phyloP scores from a whole-genome alignment of 2,329 filamentous ascomycete genomes.

The Emericellopsis atlantica region DNA sequence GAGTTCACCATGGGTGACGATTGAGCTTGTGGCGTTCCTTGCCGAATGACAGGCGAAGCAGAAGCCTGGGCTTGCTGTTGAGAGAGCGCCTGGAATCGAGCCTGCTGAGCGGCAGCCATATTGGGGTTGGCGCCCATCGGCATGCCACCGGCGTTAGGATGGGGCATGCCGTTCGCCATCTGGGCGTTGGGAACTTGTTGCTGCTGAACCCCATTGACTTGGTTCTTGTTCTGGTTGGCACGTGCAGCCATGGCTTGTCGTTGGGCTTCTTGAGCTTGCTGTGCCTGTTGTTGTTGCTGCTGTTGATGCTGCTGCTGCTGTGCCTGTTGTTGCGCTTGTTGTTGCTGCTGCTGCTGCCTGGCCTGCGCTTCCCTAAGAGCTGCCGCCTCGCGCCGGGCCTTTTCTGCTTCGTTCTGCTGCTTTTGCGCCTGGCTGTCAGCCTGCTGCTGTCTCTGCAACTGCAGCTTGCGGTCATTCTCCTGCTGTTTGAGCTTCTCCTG shows the following conservation, averaged over 20 bases:
- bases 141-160: not conserved
- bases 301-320: slow-evolving; percentile 8
- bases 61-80: slow-evolving; percentile 24
- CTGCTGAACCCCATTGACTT: slow-evolving; percentile 22
- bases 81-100: slow-evolving; percentile 35
- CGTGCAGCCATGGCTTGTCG: slow-evolving; percentile 11
- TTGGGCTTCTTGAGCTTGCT: slow-evolving; percentile 20
- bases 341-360: slow-evolving; percentile 19
- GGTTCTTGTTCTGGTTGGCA: slow-evolving; percentile 13
- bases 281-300: slow-evolving; percentile 11
- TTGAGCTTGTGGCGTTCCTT: slow-evolving; percentile 51
- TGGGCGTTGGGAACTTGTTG: slow-evolving; percentile 13
- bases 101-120: slow-evolving; percentile 7
- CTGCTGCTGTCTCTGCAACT: slow-evolving; percentile 27
- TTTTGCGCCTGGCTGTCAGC: slow-evolving; percentile 17
- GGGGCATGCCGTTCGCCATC: slow-evolving; percentile 1
- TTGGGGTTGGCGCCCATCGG: not conserved
- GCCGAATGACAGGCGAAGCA: slow-evolving; percentile 48
- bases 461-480: slow-evolving; percentile 42
- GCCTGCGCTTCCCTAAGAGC: slow-evolving; percentile 21
- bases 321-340: slow-evolving; percentile 17
- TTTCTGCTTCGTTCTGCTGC: slow-evolving; percentile 30
- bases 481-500: slow-evolving; percentile 60
- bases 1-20: slow-evolving; percentile 48
- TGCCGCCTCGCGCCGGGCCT: slow-evolving; percentile 21